Base-by-base conservation (phyloP, 1,284 basidiomycete species). In the Golubevia pallescens region DNA sequence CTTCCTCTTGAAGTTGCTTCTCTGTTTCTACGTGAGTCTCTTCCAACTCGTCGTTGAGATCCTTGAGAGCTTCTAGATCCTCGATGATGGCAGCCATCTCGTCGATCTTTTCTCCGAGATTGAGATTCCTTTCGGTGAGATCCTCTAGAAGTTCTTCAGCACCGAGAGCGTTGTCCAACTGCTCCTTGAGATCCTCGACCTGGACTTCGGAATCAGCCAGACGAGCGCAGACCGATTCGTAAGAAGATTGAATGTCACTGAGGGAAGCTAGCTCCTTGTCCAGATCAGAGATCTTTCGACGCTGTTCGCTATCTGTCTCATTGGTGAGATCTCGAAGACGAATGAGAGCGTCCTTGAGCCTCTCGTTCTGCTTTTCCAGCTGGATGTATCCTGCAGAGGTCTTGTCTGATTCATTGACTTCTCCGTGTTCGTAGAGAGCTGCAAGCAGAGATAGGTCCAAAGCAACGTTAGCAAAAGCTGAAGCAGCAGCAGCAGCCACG, bases 141-240 rank as follows among this genome's bases (percentile, higher is more conserved):
- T 95, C 92, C 56, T 97, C 94, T 4, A 99, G 90, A 89, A 99
- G 92, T 71, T 99, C 97, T 85, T 99, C 95, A 0, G 95, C 94
- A 19, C 93, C 93, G 1, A 97, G 89, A 0, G 97, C 94, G 84
- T 96, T 94, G 80, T 99, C 97, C 8, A 99, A 90, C 84, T 99
- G 96, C 16, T 90, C 82, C 86, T 98, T 98, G 67, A 99, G 90
- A 66, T 97, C 94, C 73, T 97, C 94, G 28, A 98, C 91, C 75
- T 97, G 93, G 0, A 89, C 89, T 79, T 97, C 94, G 4, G 94
- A 68, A 20, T 67, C 64, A 71, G 66, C 60, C 48, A 71, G 66
- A 8, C 69, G 70, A 52, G 68, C 73, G n/a, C 68, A 66, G 13
- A 75, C 65, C 3, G 69, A 62, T 23, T 70, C 67, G 57, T 75